Base-by-base conservation (phyloP, 257 asterid genomes). In the Plantago elongata region DNA sequence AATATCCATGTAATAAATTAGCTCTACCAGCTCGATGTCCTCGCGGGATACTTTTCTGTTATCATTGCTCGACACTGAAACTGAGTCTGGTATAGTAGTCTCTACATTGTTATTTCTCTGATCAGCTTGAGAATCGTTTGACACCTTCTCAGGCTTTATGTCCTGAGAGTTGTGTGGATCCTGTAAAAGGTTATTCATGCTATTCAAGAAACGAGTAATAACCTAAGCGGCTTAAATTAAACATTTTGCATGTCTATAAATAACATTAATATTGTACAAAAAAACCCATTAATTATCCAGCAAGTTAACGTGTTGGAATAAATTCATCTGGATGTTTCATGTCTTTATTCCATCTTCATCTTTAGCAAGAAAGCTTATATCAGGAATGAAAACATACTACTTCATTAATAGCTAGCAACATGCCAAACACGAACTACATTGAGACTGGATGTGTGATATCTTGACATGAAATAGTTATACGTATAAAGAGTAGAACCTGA, bases 21-120 rank as follows among this genome's bases (percentile, higher is more conserved):
- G 16, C 42, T 83, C 72, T 72, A 86, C 95, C 44, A 83, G 88
- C 69, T 83, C 89, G 51, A 83, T 86, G 62, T 83, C 91, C 71
- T 81, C 86, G 1, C 85, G 85, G 56, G 89, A 81, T 67, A 83
- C 87, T 72, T 79, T 83, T 72, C 81, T 75, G 37, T 75, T 78
- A 18, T 81, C 85, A 71, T 71, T 83, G 78, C 87, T 84, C 17
- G 89, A 78, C 52, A 64, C 81, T 37, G 91, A 83, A 72, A 81
- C 71, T 27, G 91, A 86, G 68, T 80, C 85, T 16, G 91, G 81
- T 66, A 77, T 54, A 22, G 86, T 83, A 63, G 77, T 76, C 56
- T 83, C 86, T 3, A 74, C 59, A n/a, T 61, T 68, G 60, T 72
- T 65, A 45, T 73, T 83, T 47, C 70, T 81, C 50, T 51, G 82